phyloP scores from a whole-genome alignment of 306 rosid genomes.

The Cicer pinnatifidum region DNA sequence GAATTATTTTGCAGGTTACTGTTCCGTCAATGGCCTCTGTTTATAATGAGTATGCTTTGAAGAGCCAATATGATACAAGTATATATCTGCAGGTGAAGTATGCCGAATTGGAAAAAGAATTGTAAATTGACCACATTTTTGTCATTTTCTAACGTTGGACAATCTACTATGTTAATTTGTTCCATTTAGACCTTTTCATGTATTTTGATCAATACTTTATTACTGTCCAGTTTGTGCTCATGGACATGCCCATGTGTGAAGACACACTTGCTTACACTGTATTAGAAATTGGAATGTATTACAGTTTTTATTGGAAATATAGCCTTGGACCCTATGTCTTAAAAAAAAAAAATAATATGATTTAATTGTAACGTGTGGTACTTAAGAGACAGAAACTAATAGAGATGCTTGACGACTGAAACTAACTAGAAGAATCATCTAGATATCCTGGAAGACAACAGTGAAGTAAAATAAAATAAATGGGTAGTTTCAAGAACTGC shows the following conservation, averaged over 20 bases:
- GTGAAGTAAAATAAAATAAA: slow-evolving; percentile 31
- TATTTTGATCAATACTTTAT: slow-evolving; percentile 10
- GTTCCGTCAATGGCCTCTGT: slow-evolving; percentile 99
- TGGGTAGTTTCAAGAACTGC: slow-evolving; percentile 38
- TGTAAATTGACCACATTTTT: slow-evolving; percentile 14
- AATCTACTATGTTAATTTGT: slow-evolving; percentile 2
- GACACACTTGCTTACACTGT: not conserved
- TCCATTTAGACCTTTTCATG: slow-evolving; percentile 13
- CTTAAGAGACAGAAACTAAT: slow-evolving; percentile 4
- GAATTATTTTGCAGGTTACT: slow-evolving; percentile 73
- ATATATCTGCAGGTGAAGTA: slow-evolving; percentile 93
- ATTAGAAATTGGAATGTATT: slow-evolving; percentile 23
- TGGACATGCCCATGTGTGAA: not conserved
- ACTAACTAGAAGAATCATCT: slow-evolving; percentile 38
- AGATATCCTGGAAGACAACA: not conserved
- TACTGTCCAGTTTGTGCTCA: slow-evolving; percentile 19
- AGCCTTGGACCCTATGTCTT: slow-evolving; percentile 26
- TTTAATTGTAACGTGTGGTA: slow-evolving; percentile 4
- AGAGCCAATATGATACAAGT: slow-evolving; percentile 99
- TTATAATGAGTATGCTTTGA: slow-evolving; percentile 96
- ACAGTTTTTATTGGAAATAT: slow-evolving; percentile 38
- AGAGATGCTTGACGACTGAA: slow-evolving; percentile 28
- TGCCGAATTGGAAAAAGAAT: not conserved
- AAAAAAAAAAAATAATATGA: slow-evolving; percentile 34
- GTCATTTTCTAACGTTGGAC: not conserved